Evolutionary conservation across 441 rosid species (phyloP), one percentile per base, ranked within the genome.

Genomic region (Viola pubescens): DNA sequence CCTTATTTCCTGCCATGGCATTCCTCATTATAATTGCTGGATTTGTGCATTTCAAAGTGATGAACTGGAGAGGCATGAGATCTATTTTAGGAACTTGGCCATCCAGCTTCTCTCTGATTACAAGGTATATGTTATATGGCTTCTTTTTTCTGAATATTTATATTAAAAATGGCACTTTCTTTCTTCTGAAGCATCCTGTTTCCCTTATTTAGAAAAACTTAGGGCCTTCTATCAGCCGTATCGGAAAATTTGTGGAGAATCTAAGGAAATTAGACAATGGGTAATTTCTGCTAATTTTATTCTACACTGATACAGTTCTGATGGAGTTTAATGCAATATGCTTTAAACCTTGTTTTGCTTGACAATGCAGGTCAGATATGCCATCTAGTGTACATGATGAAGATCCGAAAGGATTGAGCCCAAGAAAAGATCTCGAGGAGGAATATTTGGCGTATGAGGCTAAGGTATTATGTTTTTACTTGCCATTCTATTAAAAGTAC

Each of bases 401-500:
- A 48, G 91, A 77, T 39, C 68, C 74, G 44, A 77, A 77, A 64
- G 81, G 68, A 54, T 53, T 81, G 59, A 70, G 79, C 79, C 97
- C 95, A 12, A 94, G 94, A 77, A 81, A 79, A 79, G 77, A 76
- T 82, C 85, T 90, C 9, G 99, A 94, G 80, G 84, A 85, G 77
- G 99, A 88, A 81, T 94, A 94, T 79, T 65, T 88, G 69, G 87
- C 78, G 37, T 86, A 79, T 70, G 99, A 94, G 80, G 82, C 90
- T 65, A 87, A 90, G 91, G 99, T 94, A 61, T 44, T 8, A 8
- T 8, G 44, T 7, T 38, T 34, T 34, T 11, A 3, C 47, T 39
- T 34, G 42, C 4, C 11, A 9, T 8, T 14, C 4, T 47, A n/a
- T 13, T 11, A 14, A 43, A 62, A 44, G 26, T 9, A 12, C 34